Base-by-base conservation (phyloP, 2,329 filamentous ascomycete genomes). In the Xylaria sp. region DNA sequence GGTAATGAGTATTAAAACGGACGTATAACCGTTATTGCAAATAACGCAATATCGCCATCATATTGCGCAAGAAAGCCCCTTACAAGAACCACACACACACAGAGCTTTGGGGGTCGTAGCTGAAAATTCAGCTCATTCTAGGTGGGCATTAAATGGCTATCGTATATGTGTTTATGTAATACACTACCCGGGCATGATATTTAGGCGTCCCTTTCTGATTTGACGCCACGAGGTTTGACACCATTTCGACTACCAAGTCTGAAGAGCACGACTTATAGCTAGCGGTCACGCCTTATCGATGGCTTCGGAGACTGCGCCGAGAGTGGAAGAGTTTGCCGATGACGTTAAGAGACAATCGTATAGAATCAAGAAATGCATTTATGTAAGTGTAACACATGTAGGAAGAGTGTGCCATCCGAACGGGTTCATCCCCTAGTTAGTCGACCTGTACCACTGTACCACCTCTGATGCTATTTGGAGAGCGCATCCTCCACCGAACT, bases 191-290 rank as follows among this genome's bases (percentile, higher is more conserved):
- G 53, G 27, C 12, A 27, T 27, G 19, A 36, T 59, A 17, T 1
- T 32, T 21, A 32, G 32, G 32, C 24, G 48, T 57, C 50, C 4
- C 21, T 51, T 47, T 48, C 21, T 55, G 14, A 34, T 60, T 50
- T 61, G 32, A 57, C 32, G 51, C 50, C 56, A 39, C 39, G 11
- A 55, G 17, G 11, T 54, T 60, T 50, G 30, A 45, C 21, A 34
- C 30, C 39, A 32, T 48, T 24, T 47, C 27, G 21, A 32, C n/a
- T 1, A 32, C 21, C 2, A 24, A 27, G 21, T 34, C 19, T 14
- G 27, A 39, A 54, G 30, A 64, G 54, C 60, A 67, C 48, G 65
- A 54, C 19, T 56, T 68, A 34, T 56, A 45, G 39, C 34, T 36
- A 11, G 3, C 14, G n/a, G 11, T 64, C 55, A 68, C 61, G 50